Evolutionary conservation across 163 green algal species (phyloP).

Genomic region (Scenedesmus sp.): DNA sequence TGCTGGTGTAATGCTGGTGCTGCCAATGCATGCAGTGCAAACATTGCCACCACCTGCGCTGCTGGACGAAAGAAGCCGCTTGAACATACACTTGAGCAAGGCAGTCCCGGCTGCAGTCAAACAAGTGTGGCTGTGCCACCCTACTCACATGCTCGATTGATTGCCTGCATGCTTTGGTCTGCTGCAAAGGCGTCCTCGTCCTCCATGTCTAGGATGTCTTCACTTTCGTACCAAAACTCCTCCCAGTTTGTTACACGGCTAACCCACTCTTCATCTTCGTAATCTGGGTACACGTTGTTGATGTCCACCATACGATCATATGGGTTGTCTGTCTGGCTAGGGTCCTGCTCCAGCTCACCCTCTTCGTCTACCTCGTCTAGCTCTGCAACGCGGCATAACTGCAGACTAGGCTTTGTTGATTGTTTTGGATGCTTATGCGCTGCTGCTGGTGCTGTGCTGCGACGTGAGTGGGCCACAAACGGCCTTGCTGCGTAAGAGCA

Average conservation of each 20-base stretch:
- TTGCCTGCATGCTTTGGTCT: constrained; percentile 11
- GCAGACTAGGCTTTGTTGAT: neutral
- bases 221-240: constrained; percentile 43
- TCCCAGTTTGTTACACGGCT: constrained; percentile 37
- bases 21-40: neutral
- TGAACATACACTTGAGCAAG: neutral
- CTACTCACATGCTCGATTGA: neutral
- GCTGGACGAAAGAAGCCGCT: neutral
- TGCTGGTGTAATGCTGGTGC: neutral
- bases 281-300: constrained; percentile 35
- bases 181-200: constrained; percentile 23
- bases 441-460: neutral
- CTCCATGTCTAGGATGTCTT: constrained; percentile 23
- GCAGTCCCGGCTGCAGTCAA: neutral
- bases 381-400: neutral
- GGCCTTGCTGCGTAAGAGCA: constrained; percentile 21
- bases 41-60: neutral
- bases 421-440: neutral
- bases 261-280: constrained; percentile 35
- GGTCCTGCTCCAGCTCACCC: constrained; percentile 5
- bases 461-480: neutral
- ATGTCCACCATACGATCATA: constrained; percentile 22
- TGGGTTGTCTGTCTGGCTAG: neutral
- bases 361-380: constrained; percentile 7
- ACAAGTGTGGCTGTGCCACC: neutral